These are phyloP conservation scores for Cunninghamia lanceolata DNA, from an alignment of 75 land plant genomes.

Conservation along the genomic window DNA sequence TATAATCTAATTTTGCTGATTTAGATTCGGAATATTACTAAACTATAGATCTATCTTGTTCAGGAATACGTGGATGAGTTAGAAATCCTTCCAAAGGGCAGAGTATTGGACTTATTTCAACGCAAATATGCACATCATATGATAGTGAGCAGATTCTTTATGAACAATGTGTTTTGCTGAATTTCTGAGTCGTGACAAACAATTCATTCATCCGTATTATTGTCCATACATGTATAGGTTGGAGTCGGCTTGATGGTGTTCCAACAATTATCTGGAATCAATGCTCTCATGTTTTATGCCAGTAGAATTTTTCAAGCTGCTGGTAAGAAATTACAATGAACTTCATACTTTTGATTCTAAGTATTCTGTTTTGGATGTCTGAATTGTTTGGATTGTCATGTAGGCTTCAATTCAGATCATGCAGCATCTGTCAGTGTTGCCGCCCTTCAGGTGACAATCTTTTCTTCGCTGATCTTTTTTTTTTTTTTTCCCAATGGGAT, in stretches of 20 bases:
- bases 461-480: not conserved
- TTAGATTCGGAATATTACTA: not conserved
- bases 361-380: not conserved
- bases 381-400: not conserved
- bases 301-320: constrained; percentile 25
- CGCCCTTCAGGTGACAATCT: constrained; percentile 20
- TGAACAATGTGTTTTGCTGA: not conserved
- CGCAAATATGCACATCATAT: constrained; percentile 31
- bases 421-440: constrained; percentile 13
- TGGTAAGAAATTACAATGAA: constrained; percentile 17
- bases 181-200: not conserved
- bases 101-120: constrained; percentile 48
- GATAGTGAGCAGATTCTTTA: constrained; percentile 13
- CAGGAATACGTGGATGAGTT: constrained; percentile 12
- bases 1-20: not conserved
- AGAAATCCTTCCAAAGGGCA: constrained; percentile 25
- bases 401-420: constrained; percentile 13
- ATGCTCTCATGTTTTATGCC: constrained; percentile 34
- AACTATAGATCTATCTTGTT: not conserved
- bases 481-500: not conserved
- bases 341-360: not conserved
- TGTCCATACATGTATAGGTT: constrained; percentile 14
- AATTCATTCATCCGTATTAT: not conserved
- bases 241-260: constrained; percentile 28
- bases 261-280: constrained; percentile 30